Conservation (phyloP, 2,329 filamentous ascomycete species). For the Truncatella angustata region DNA sequence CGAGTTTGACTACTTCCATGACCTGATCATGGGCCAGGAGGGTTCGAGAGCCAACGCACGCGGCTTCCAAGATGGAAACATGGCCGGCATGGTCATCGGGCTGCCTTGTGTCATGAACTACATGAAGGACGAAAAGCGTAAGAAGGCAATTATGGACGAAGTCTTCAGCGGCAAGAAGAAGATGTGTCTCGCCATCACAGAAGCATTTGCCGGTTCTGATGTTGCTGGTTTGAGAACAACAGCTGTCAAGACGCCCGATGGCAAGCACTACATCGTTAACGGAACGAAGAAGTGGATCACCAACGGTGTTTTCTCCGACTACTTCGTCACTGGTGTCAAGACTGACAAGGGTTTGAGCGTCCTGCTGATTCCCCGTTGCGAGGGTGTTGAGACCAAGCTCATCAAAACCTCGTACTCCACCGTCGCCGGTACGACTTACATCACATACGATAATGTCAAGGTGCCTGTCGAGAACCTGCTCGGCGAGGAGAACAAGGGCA, state of each 20-base stretch:
- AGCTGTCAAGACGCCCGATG: slow-evolving; percentile 71
- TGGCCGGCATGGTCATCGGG: slow-evolving; percentile 83
- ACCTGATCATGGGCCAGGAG: slow-evolving; percentile 75
- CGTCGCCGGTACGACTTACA: slow-evolving; percentile 73
- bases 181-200: slow-evolving; percentile 83
- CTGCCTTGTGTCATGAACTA: slow-evolving; percentile 80
- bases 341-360: slow-evolving; percentile 79
- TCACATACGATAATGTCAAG: slow-evolving; percentile 85
- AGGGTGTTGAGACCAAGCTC: slow-evolving; percentile 71
- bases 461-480: slow-evolving; percentile 77
- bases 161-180: slow-evolving; percentile 81
- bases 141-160: slow-evolving; percentile 66
- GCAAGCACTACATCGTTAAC: slow-evolving; percentile 69
- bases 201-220: slow-evolving; percentile 83
- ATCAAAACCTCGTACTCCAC: slow-evolving; percentile 84
- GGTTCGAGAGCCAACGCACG: slow-evolving; percentile 67
- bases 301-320: slow-evolving; percentile 76
- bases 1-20: slow-evolving; percentile 87
- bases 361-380: slow-evolving; percentile 69
- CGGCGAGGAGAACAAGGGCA: slow-evolving; percentile 82
- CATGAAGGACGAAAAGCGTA: slow-evolving; percentile 65
- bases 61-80: slow-evolving; percentile 83
- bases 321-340: slow-evolving; percentile 78
- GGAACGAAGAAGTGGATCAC: slow-evolving; percentile 86
- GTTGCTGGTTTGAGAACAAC: slow-evolving; percentile 79